Evolutionary conservation across 2,329 filamentous ascomycete genomes (phyloP).

Genomic region (Penicillium vulpinum): DNA sequence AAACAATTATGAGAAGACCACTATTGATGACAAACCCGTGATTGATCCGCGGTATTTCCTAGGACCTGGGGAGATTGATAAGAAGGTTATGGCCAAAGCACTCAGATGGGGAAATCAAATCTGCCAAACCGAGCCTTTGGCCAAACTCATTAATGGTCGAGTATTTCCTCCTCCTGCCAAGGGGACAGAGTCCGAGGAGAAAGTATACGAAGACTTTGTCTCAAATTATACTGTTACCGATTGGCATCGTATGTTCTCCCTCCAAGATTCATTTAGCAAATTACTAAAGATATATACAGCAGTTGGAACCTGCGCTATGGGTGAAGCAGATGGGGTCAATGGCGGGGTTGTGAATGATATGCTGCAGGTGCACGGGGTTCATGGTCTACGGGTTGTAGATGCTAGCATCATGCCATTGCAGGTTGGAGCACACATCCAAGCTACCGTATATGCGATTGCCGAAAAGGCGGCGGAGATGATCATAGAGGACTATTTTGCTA

Average conservation of each 20-base stretch:
- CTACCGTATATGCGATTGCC: constrained; percentile 36
- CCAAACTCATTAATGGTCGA: constrained; percentile 38
- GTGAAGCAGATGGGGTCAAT: constrained; percentile 25
- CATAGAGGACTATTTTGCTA: constrained; percentile 13
- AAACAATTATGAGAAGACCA: not conserved
- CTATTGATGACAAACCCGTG: constrained; percentile 31
- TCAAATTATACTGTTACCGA: constrained; percentile 22
- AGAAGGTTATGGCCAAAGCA: constrained; percentile 47
- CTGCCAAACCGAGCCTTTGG: constrained; percentile 39
- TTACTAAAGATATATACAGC: constrained; percentile 3
- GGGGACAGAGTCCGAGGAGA: constrained; percentile 3
- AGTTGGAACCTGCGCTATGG: constrained; percentile 47
- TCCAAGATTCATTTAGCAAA: not conserved
- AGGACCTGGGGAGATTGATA: constrained; percentile 47
- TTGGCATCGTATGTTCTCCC: constrained; percentile 22
- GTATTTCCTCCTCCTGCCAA: constrained; percentile 31
- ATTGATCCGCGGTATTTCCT: constrained; percentile 51
- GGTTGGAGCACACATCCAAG: constrained; percentile 31
- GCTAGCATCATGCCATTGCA: constrained; percentile 37
- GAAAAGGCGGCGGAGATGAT: constrained; percentile 28
- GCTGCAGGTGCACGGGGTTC: constrained; percentile 39
- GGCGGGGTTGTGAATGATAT: constrained; percentile 40
- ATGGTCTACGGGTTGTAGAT: constrained; percentile 40
- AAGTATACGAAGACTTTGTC: constrained; percentile 12
- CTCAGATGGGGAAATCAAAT: constrained; percentile 45